Base-by-base conservation (phyloP, 352 stramenopile species). In the Elongisporangium prolatum region DNA sequence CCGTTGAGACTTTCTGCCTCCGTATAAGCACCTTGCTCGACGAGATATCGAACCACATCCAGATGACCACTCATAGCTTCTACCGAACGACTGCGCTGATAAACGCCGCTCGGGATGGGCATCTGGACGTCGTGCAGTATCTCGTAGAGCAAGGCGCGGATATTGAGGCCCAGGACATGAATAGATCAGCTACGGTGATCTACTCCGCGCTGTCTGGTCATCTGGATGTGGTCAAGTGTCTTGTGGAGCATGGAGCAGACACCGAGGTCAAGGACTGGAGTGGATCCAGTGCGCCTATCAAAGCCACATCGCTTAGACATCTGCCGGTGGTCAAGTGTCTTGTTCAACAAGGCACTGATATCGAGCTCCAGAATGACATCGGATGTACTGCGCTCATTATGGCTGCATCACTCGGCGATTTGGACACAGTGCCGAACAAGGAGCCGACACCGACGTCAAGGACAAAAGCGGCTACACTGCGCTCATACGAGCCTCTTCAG, bases 381-480 rank as follows among this genome's bases (percentile, higher is more conserved):
- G 40, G 44, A 44, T 49, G 44, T 17, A 57, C 51, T 58, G 57
- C 57, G 17, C 25, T 63, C 10, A 47, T 63, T 11, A 49, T 10
- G 16, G 57, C 50, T 28, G 49, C 24, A 17, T 20, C 11, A 6
- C 8, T 25, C 16, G 48, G 56, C 5, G 21, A 48, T 54, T 11
- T 54, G 44, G 18, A 53, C 40, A 25, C 18, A 2, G 47, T 61
- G 3, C 47, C 17, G 24, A 54, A 2, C 16, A 48, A 25, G 48
- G 18, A 24, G 48, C 40, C 9, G 4, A 37, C 5, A 44, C 48
- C 4, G 55, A 60, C 20, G 21, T 25, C 22, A 47, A 51, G 22
- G 47, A 60, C 57, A 57, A 57, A 20, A 22, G 52, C 16, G 44
- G 44, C 51, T 49, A 50, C 14, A 54, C 51, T 58, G 57, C 57